phyloP scores from a whole-genome alignment of 352 stramenopile genomes.

The Saprolegnia diclina region DNA sequence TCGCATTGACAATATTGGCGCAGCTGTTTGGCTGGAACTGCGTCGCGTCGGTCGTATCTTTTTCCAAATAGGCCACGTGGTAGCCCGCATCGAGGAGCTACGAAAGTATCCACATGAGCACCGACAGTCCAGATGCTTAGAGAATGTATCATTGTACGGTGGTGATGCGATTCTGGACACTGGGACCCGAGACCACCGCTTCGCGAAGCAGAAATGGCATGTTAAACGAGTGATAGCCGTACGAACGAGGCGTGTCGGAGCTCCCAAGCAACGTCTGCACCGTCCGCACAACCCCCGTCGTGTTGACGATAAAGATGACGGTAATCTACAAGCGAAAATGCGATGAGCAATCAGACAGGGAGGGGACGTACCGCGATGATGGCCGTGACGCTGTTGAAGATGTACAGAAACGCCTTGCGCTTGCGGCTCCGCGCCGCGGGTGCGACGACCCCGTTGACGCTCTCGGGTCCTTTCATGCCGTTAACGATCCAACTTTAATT shows the following conservation, averaged over 20 bases:
- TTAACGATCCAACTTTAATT: too few species aligned
- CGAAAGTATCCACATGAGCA: neutral
- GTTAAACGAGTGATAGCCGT: constrained; percentile 20
- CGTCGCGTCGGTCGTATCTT: neutral
- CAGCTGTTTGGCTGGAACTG: neutral
- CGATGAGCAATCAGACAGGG: neutral
- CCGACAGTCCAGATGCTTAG: neutral
- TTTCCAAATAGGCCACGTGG: constrained; percentile 1
- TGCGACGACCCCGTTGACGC: neutral
- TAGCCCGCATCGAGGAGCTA: neutral
- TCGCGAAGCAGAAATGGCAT: constrained; percentile 19
- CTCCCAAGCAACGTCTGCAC: neutral
- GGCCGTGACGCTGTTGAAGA: constrained; percentile 23
- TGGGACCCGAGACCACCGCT: neutral
- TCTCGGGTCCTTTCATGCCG: neutral
- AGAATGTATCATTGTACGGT: too few species aligned
- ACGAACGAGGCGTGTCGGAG: neutral
- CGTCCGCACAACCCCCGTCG: neutral
- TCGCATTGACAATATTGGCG: neutral
- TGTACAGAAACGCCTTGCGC: constrained; percentile 15
- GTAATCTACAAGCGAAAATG: neutral
- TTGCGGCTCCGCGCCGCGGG: constrained; percentile 2
- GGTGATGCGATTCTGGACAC: neutral
- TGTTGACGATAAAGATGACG: constrained; percentile 22
- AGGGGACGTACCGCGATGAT: neutral